Conservation (phyloP, 495 filamentous ascomycete species). For the Hyaloscypha variabilis region DNA sequence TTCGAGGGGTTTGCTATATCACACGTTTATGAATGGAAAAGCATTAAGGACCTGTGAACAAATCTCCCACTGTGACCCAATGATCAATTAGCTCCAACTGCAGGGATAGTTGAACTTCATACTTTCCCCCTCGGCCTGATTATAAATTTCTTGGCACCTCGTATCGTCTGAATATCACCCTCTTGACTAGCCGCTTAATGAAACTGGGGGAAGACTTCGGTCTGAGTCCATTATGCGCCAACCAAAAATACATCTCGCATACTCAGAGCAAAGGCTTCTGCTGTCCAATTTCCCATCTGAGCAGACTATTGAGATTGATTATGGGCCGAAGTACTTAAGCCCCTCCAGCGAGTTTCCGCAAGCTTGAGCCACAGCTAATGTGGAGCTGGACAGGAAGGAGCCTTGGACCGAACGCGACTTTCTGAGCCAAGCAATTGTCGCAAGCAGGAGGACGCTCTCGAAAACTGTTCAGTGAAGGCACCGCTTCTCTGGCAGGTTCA, state of each 20-base stretch:
- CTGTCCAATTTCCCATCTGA: neutral
- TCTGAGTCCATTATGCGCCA: slow-evolving; percentile 18
- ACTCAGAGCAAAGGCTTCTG: neutral
- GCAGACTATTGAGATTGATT: neutral
- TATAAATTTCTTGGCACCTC: slow-evolving; percentile 9
- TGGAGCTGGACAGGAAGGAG: neutral
- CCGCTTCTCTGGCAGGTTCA: slow-evolving; percentile 7
- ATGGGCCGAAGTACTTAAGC: neutral
- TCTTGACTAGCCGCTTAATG: slow-evolving; percentile 22
- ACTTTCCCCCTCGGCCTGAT: neutral
- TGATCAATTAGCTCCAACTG: neutral
- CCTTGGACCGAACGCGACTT: neutral
- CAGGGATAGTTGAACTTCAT: neutral
- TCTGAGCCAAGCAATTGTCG: neutral
- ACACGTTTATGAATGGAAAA: slow-evolving; percentile 20
- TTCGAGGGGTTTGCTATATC: slow-evolving; percentile 16
- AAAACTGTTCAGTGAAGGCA: neutral
- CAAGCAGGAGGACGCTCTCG: neutral
- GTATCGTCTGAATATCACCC: slow-evolving; percentile 14
- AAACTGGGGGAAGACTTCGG: slow-evolving; percentile 18
- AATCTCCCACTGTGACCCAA: neutral
- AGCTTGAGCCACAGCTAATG: neutral
- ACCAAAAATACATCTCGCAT: slow-evolving; percentile 6
- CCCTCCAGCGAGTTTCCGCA: neutral
- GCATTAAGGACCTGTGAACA: neutral